Evolutionary conservation across 139 green algal genomes (phyloP), one percentile per base, ranked within the genome.

Genomic region (Edaphochlamys debaryana): DNA sequence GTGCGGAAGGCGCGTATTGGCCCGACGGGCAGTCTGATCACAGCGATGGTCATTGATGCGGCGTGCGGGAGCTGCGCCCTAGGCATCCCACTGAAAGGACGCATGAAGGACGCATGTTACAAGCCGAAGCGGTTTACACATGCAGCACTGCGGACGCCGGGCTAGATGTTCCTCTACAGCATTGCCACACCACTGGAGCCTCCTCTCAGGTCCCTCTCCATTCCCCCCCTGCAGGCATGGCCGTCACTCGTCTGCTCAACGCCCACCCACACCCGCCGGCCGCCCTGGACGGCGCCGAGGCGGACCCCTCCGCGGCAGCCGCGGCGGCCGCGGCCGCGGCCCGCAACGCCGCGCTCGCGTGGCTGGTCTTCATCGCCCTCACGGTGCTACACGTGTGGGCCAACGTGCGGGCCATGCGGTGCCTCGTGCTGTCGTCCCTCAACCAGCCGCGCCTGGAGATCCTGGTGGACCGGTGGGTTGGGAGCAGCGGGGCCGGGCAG

Each of bases 381-480:
- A 93, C 91, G 8, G 70, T 50, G 6, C 50, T 96, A 30, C 95
- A 98, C 70, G 82, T 98, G 54, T 95, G 86, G 66, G 91, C 92
- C 67, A 98, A 98, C 89, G 83, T 97, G 38, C 67, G 71, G 1
- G 95, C 95, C 17, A 85, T 98, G 89, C 88, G 95, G 34, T 87
- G 82, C 69, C 87, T 98, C 74, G 76, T 90, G 69, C 92, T 98
- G 52, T 83, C 73, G 20, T 92, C 89, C 36, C 48, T 98, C 60
- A 98, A 98, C 67, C 70, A 80, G 29, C 82, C 94, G 19, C 74
- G 95, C 15, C 54, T 93, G 37, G 77, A 92, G 37, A 50, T 94
- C 32, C 80, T 96, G 75, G 71, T 96, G 58, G 25, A 52, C 0
- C 32, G 85, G 34, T 95, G 71, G 40, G 60, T 3, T 30, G 25